These are phyloP conservation scores for Pilaira anomala DNA, from an alignment of 192 early-diverging fungal species.

Conservation along the genomic window DNA sequence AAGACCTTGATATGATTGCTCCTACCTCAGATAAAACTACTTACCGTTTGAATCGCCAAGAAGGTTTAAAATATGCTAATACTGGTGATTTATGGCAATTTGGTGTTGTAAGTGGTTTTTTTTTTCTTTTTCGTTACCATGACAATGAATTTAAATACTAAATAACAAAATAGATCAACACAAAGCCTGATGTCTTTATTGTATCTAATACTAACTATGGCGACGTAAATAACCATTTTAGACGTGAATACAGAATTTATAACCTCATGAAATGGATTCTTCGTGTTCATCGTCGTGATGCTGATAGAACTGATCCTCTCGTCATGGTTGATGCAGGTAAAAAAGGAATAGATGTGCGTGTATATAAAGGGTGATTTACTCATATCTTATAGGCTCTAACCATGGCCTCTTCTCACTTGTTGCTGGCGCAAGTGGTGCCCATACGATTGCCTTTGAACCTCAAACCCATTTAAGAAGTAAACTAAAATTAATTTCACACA, in stretches of 20 bases:
- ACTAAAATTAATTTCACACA: neutral
- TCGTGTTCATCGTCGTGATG: constrained; percentile 34
- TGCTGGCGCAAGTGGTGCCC: constrained; percentile 33
- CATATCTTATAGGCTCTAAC: constrained; percentile 27
- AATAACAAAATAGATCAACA: constrained; percentile 23
- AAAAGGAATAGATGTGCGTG: neutral
- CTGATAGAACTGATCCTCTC: constrained; percentile 22
- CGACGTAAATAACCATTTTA: constrained; percentile 27
- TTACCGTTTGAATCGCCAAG: constrained; percentile 17
- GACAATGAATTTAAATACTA: neutral
- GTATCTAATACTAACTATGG: constrained; percentile 20
- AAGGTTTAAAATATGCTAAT: constrained; percentile 9
- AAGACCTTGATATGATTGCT: constrained; percentile 14
- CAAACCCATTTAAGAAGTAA: constrained; percentile 36
- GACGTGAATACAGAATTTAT: constrained; percentile 35
- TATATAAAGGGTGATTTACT: neutral
- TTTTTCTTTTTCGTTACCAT: neutral
- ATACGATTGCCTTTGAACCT: constrained; percentile 36
- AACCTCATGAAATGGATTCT: constrained; percentile 40
- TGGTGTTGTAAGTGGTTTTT: constrained; percentile 34
- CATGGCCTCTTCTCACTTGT: constrained; percentile 41
- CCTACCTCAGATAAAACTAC: constrained; percentile 30
- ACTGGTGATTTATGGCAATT: constrained; percentile 28
- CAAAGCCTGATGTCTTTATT: constrained; percentile 37
- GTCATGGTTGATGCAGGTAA: constrained; percentile 39